phyloP scores from a whole-genome alignment of 352 stramenopile genomes.

The Thalassiosira livingstoniorum region DNA sequence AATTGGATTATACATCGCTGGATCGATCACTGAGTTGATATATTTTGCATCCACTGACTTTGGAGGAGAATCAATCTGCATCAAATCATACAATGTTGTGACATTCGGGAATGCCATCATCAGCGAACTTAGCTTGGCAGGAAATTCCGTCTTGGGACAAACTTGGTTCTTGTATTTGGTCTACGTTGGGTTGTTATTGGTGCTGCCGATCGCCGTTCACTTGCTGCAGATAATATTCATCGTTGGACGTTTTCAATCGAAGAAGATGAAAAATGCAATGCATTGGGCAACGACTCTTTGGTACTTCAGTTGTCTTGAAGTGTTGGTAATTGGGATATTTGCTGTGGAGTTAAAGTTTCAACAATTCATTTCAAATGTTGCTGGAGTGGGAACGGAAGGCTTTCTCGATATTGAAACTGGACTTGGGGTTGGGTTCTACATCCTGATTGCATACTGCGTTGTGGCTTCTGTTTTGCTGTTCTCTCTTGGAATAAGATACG shows the following conservation, averaged over 20 bases:
- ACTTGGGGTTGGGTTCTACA: slow-evolving; percentile 49
- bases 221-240: slow-evolving; percentile 51
- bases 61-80: slow-evolving; percentile 24
- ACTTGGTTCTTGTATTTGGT: slow-evolving; percentile 57
- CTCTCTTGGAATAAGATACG: slow-evolving; percentile 19
- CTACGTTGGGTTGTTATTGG: slow-evolving; percentile 48
- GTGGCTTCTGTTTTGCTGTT: slow-evolving; percentile 48
- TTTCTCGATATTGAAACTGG: slow-evolving; percentile 52
- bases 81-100: slow-evolving; percentile 55
- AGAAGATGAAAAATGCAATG: slow-evolving; percentile 37
- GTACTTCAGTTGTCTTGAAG: slow-evolving; percentile 61
- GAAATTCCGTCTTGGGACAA: slow-evolving; percentile 36
- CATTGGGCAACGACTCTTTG: slow-evolving; percentile 47
- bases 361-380: slow-evolving; percentile 46
- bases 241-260: slow-evolving; percentile 24
- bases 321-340: slow-evolving; percentile 59
- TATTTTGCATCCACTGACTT: slow-evolving; percentile 48
- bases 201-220: slow-evolving; percentile 52
- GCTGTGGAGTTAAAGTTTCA: slow-evolving; percentile 57
- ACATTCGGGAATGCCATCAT: slow-evolving; percentile 53
- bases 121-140: slow-evolving; percentile 39
- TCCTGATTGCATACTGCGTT: slow-evolving; percentile 56
- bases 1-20: slow-evolving; percentile 43
- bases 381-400: slow-evolving; percentile 40
- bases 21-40: slow-evolving; percentile 46